Evolutionary conservation across 106 monocot species (phyloP), one percentile per base, ranked within the genome.

Genomic region (Dendrobium chrysotoxum): DNA sequence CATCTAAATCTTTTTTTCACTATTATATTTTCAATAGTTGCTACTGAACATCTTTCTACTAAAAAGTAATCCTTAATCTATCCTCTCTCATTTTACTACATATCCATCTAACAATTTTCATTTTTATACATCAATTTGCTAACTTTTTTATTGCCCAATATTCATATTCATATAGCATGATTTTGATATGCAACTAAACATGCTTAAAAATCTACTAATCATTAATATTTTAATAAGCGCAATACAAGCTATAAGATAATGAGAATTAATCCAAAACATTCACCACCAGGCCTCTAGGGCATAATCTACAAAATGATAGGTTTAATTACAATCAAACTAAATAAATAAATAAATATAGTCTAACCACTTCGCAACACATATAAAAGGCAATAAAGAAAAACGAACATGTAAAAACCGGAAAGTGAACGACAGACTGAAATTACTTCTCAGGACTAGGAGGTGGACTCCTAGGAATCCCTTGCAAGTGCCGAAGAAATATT

Each of bases 371-470:
- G 4, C 35, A 35, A 16, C 12, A 70, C 70, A 35, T 15, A 31
- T 7, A 23, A 20, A 61, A 5, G 39, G 12, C 72, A 72, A 30
- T 40, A 72, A 40, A 28, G 38, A 28, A 54, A 50, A 12, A 50
- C 13, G 15, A 13, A 50, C 35, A 35, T 13, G 50, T 13, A 41
- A 31, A 35, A 61, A 61, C 7, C 0, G n/a, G 30, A 31, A 31
- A 13, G 12, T 65, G 13, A 25, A 23, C 64, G 6, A 65, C 13
- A 70, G 35, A 70, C 70, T 35, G 70, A 79, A 78, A 76, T 84
- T 95, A 99, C 98, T 91, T 95, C 41, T 95, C 99, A 77, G 95
- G 99, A 77, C 99, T 99, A 25, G 93, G 91, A 90, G 99, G 95
- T 50, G 92, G 93, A 42, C 93, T 99, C 54, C 90, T 82, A 25